Evolutionary conservation across 169 alveolate species (phyloP).

Genomic region (Sarcocystis neurona): DNA sequence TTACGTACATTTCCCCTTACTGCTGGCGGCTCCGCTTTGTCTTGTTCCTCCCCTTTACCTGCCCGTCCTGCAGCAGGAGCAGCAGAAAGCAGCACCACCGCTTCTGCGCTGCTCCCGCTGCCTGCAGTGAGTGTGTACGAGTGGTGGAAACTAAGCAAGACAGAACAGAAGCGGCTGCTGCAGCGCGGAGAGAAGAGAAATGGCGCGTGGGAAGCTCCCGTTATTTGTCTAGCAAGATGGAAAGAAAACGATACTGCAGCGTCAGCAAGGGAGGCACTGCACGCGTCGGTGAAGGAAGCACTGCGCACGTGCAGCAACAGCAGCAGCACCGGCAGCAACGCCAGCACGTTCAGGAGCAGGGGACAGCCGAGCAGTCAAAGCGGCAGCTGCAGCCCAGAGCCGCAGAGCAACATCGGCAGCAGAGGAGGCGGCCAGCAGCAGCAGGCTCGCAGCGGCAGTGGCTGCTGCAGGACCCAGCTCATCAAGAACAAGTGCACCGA

Average conservation of each 20-base stretch:
- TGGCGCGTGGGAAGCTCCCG: conserved; percentile 26
- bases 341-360: no score
- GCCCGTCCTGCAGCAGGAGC: background rate
- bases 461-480: no score
- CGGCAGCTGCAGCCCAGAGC: no score
- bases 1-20: no score
- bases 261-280: conserved; percentile 44
- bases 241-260: conserved; percentile 49
- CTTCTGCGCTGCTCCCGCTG: conserved; percentile 17
- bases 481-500: no score
- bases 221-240: conserved; percentile 52
- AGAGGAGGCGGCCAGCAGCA: no score
- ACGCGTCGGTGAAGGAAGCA: conserved; percentile 46
- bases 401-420: no score
- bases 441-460: no score
- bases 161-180: conserved; percentile 47
- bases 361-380: no score
- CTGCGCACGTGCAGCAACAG: background rate
- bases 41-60: background rate
- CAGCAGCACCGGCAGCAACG: background rate
- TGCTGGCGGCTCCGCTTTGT: background rate
- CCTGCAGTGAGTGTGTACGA: conserved; percentile 44
- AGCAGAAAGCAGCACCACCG: background rate
- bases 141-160: conserved; percentile 40
- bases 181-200: conserved; percentile 24